phyloP scores from a whole-genome alignment of 176 grass and related monocot species.

The Ensete glaucum region DNA sequence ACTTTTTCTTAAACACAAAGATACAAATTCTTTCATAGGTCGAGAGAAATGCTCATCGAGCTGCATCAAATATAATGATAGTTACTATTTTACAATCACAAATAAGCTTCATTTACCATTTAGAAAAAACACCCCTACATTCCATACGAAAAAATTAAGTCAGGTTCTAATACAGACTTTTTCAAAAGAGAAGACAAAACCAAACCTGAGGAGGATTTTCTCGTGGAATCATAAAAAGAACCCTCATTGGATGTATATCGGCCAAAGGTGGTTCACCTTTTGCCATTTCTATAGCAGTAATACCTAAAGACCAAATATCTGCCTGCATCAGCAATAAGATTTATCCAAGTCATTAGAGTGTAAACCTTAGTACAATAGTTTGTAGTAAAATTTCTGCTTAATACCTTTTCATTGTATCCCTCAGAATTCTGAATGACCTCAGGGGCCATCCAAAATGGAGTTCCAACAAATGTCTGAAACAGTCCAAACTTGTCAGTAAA shows the following conservation, averaged over 20 bases:
- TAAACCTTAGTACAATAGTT: slow-evolving; percentile 16
- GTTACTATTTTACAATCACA: not conserved
- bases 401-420: slow-evolving; percentile 98
- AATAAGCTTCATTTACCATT: not conserved
- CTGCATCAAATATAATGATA: slow-evolving; percentile 34
- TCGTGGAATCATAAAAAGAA: slow-evolving; percentile 99
- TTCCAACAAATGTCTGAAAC: slow-evolving; percentile 95
- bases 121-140: not conserved
- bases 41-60: slow-evolving; percentile 99
- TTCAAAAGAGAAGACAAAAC: not conserved
- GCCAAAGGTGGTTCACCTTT: slow-evolving; percentile 99
- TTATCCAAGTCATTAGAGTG: slow-evolving; percentile 16
- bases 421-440: slow-evolving; percentile 99
- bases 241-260: slow-evolving; percentile 99
- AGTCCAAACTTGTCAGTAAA: slow-evolving; percentile 16
- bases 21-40: slow-evolving; percentile 97
- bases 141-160: not conserved
- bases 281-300: slow-evolving; percentile 99
- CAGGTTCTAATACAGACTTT: not conserved
- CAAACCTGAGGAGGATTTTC: slow-evolving; percentile 98
- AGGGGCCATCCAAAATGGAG: slow-evolving; percentile 99
- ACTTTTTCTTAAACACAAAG: slow-evolving; percentile 88
- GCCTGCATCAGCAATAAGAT: slow-evolving; percentile 57
- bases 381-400: not conserved
- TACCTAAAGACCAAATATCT: slow-evolving; percentile 99